A percentile compares a stretch with the other conserved stretches of the same genome.
Conservation (phyloP, 345 rosid genomes). For the Camelina neglecta region DNA sequence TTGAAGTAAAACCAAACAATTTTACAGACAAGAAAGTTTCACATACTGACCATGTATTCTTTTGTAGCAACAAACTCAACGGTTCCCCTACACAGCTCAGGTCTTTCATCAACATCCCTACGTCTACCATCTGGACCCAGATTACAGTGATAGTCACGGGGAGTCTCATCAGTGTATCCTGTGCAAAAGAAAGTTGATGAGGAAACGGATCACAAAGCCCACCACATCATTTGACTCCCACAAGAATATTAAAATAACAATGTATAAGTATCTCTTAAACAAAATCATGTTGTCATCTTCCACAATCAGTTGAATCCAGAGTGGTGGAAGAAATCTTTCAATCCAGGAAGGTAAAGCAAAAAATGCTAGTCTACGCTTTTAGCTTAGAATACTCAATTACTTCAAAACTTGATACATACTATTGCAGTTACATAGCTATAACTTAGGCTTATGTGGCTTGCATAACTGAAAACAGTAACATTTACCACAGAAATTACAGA, state of each 20-base stretch:
- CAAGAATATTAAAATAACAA: slow-evolving; percentile 4
- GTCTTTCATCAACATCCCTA: slow-evolving; percentile 93
- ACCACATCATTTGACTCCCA: slow-evolving; percentile 5
- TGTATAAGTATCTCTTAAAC: slow-evolving; percentile 18
- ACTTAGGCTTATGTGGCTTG: slow-evolving; percentile 7
- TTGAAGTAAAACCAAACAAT: slow-evolving; percentile 12
- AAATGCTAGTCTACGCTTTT: slow-evolving; percentile 26
- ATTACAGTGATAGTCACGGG: slow-evolving; percentile 93
- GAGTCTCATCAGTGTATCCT: slow-evolving; percentile 87
- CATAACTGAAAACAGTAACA: slow-evolving; percentile 38
- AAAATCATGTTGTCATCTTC: slow-evolving; percentile 15
- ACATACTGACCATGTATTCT: slow-evolving; percentile 81
- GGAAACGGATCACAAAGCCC: slow-evolving; percentile 4
- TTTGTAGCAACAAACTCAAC: slow-evolving; percentile 90
- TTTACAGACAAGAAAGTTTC: slow-evolving; percentile 20
- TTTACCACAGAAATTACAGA: slow-evolving; percentile 84
- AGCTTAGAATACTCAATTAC: slow-evolving; percentile 14
- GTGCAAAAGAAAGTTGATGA: slow-evolving; percentile 31
- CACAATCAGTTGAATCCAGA: slow-evolving; percentile 16
- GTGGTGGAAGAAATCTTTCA: not conserved
- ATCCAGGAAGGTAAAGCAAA: slow-evolving; percentile 26
- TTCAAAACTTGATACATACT: slow-evolving; percentile 12
- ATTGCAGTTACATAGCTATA: slow-evolving; percentile 12
- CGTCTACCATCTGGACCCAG: slow-evolving; percentile 94
- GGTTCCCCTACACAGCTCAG: slow-evolving; percentile 87